These are phyloP conservation scores for Monosporascus ibericus DNA, from an alignment of 2,329 filamentous ascomycete species.

Conservation along the genomic window DNA sequence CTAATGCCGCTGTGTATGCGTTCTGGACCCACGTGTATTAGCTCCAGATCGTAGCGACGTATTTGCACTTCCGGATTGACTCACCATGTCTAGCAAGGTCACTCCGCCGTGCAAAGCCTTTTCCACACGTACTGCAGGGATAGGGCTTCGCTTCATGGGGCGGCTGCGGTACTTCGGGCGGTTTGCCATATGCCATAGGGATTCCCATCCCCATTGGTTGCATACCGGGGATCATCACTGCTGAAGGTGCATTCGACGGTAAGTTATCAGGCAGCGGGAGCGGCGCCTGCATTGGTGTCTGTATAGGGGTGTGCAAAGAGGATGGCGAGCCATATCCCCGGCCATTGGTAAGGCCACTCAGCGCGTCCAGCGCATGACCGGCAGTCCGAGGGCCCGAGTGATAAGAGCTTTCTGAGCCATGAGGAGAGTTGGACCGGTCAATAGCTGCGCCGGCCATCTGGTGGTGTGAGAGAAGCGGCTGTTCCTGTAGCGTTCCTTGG, in stretches of 20 bases:
- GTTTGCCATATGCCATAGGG: conserved; percentile 32
- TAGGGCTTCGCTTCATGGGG: conserved; percentile 58
- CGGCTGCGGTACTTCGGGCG: conserved; percentile 30
- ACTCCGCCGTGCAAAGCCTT: conserved; percentile 88
- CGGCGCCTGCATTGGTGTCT: conserved; percentile 44
- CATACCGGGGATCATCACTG: conserved; percentile 38
- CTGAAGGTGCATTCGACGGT: conserved; percentile 17
- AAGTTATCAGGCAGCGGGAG: conserved; percentile 36
- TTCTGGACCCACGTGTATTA: conserved; percentile 48
- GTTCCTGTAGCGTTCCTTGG: conserved; percentile 14
- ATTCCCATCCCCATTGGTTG: conserved; percentile 27
- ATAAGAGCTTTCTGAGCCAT: conserved; percentile 54
- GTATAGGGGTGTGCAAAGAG: conserved; percentile 44
- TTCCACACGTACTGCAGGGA: conserved; percentile 81
- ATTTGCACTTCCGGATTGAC: conserved; percentile 23
- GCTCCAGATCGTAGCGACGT: conserved; percentile 1
- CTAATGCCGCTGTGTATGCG: conserved; percentile 89
- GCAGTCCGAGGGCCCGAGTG: conserved; percentile 40
- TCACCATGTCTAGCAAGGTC: conserved; percentile 92
- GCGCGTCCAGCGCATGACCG: conserved; percentile 15
- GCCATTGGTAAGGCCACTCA: conserved; percentile 35
- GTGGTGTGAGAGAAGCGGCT: conserved; percentile 20
- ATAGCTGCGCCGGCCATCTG: conserved; percentile 28
- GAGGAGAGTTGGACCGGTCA: conserved; percentile 51
- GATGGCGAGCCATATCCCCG: conserved; percentile 49